Percentiles rank a stretch among this genome's conserved stretches.
Evolutionary conservation across 306 rosid species (phyloP).

Genomic region (Malus sieversii): DNA sequence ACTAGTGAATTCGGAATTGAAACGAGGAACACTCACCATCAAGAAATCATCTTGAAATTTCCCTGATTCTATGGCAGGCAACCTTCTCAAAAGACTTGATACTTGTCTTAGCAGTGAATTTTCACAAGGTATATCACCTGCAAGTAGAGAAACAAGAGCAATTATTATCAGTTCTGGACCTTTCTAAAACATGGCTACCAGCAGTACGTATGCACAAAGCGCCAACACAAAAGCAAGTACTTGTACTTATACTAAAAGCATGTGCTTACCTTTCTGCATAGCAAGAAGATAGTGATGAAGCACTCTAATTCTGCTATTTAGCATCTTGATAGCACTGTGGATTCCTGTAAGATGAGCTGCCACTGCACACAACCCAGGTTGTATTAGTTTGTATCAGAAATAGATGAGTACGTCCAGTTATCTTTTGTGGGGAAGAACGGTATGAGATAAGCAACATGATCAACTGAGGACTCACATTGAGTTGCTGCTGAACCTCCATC

Average conservation of each 20-base stretch:
- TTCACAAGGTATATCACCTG: slow-evolving; percentile 85
- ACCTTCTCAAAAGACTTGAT: slow-evolving; percentile 82
- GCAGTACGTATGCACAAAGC: not conserved
- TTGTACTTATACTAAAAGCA: not conserved
- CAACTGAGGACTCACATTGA: slow-evolving; percentile 46
- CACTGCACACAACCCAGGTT: slow-evolving; percentile 41
- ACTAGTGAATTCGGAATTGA: slow-evolving; percentile 8
- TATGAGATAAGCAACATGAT: not conserved
- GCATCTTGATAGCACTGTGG: slow-evolving; percentile 98
- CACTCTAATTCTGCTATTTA: slow-evolving; percentile 85
- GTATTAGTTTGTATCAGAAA: slow-evolving; percentile 1
- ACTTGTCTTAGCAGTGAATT: slow-evolving; percentile 88
- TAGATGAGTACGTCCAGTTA: not conserved
- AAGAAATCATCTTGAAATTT: slow-evolving; percentile 91
- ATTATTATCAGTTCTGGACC: not conserved
- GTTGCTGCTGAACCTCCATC: slow-evolving; percentile 99
- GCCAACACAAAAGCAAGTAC: not conserved
- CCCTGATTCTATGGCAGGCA: slow-evolving; percentile 82
- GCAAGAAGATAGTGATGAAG: slow-evolving; percentile 81
- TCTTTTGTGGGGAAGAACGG: not conserved
- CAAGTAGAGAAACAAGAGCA: not conserved
- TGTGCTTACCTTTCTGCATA: slow-evolving; percentile 70
- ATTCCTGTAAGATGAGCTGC: slow-evolving; percentile 95
- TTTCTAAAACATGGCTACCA: not conserved
- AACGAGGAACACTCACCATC: slow-evolving; percentile 55